These are phyloP conservation scores for Lentinus brumalis DNA, from an alignment of 768 basidiomycete genomes.

Conservation along the genomic window DNA sequence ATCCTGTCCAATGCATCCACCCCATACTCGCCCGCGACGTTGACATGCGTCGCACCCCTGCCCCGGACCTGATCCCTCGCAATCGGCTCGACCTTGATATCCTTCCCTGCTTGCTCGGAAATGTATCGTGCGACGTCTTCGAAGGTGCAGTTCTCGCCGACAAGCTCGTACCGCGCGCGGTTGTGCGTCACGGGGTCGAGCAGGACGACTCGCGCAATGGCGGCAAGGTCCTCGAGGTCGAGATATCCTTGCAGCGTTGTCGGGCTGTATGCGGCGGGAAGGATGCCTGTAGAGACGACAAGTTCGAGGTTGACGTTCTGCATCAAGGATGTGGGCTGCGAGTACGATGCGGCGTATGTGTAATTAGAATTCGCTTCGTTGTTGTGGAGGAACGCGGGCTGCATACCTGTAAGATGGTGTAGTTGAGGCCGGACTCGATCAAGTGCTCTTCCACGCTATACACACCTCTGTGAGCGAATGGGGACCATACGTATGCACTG, in stretches of 20 bases:
- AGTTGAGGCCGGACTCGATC: conserved; percentile 36
- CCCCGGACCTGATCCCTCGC: conserved; percentile 21
- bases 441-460: conserved; percentile 39
- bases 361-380: no score
- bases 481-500: background rate
- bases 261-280: conserved; percentile 28
- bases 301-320: conserved; percentile 32
- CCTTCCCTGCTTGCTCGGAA: conserved; percentile 18
- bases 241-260: conserved; percentile 36
- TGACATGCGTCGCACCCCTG: conserved; percentile 7
- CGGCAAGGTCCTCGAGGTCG: conserved; percentile 35
- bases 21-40: conserved; percentile 22
- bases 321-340: conserved; percentile 37
- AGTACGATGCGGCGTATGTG: background rate
- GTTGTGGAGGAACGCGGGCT: no score
- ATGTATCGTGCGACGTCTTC: conserved; percentile 27
- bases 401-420: conserved; percentile 37
- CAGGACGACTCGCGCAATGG: conserved; percentile 31
- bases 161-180: conserved; percentile 38
- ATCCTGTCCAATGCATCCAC: conserved; percentile 33
- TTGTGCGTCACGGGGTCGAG: conserved; percentile 32
- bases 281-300: conserved; percentile 8
- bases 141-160: conserved; percentile 34
- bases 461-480: background rate
- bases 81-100: conserved; percentile 23